Conservation (phyloP, 2,329 filamentous ascomycete genomes). For the Sphaceloma murrayae region DNA sequence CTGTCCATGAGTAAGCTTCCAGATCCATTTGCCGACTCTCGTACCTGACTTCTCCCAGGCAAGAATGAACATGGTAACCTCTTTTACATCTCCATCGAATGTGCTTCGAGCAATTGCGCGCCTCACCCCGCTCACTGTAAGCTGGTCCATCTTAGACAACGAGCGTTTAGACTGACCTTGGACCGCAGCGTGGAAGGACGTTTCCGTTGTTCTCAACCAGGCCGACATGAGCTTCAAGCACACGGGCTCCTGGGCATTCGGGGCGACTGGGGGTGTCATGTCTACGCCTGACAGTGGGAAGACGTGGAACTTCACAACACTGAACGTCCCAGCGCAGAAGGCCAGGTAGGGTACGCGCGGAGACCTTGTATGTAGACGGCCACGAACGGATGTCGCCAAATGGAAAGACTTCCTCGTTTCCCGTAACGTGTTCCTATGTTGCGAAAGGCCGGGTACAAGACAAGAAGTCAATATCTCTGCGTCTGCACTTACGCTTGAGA, state of each 20-base stretch:
- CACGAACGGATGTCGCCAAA: too few relatives aligned
- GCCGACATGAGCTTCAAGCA: slow-evolving; percentile 17
- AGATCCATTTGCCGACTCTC: slow-evolving; percentile 8
- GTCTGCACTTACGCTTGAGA: too few relatives aligned
- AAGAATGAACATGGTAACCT: slow-evolving; percentile 23
- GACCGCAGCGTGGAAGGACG: slow-evolving; percentile 17
- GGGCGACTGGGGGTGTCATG: slow-evolving; percentile 2
- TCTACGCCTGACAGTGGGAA: background rate
- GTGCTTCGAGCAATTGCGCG: slow-evolving; percentile 21
- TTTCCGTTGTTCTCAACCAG: slow-evolving; percentile 18
- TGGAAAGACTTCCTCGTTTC: too few relatives aligned
- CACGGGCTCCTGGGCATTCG: slow-evolving; percentile 15
- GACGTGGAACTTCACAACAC: background rate
- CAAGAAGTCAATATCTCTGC: too few relatives aligned
- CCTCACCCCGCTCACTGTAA: slow-evolving; percentile 23
- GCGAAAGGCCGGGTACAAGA: too few relatives aligned
- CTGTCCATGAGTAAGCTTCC: slow-evolving; percentile 22
- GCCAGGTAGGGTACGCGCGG: background rate
- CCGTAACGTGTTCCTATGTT: too few relatives aligned
- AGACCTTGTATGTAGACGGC: too few relatives aligned
- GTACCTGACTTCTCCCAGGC: slow-evolving; percentile 17
- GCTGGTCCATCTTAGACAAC: background rate
- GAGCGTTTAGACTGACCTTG: background rate
- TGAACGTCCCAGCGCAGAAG: background rate
- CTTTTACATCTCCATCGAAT: slow-evolving; percentile 24